These are phyloP conservation scores for Pulicaria dysenterica DNA, from an alignment of 129 eudicot genomes.

Conservation along the genomic window DNA sequence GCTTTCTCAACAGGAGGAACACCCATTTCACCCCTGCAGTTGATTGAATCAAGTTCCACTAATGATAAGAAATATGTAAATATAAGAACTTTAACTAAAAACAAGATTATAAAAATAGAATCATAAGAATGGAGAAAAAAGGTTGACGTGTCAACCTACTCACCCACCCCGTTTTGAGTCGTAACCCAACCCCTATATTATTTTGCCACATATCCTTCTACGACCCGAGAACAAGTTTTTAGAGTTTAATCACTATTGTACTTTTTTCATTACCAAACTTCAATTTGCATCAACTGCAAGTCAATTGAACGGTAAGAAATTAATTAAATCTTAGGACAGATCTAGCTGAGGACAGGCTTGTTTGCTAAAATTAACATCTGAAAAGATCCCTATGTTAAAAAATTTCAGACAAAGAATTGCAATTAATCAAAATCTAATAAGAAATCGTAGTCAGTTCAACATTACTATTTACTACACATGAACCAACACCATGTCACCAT, in stretches of 20 bases:
- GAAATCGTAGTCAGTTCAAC: neutral
- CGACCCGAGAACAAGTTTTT: neutral
- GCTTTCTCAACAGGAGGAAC: conserved; percentile 47
- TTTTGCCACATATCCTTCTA: neutral
- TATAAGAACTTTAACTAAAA: neutral
- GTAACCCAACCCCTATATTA: neutral
- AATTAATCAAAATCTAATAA: neutral
- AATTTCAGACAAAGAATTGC: neutral
- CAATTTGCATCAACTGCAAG: neutral
- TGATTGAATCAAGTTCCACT: neutral
- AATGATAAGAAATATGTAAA: neutral
- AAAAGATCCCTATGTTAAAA: neutral
- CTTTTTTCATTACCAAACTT: neutral
- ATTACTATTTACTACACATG: neutral
- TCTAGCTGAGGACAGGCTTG: neutral
- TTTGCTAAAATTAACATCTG: neutral
- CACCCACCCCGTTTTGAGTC: neutral
- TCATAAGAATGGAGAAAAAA: neutral
- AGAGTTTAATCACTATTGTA: neutral
- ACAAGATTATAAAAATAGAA: neutral
- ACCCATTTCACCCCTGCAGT: conserved; percentile 93
- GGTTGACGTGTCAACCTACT: neutral
- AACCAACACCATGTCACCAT: neutral
- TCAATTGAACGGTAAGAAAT: neutral
- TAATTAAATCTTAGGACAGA: neutral